Evolutionary conservation across 2,329 filamentous ascomycete genomes (phyloP), one percentile per base, ranked within the genome.

Genomic region (Drechslerella coelobrocha): DNA sequence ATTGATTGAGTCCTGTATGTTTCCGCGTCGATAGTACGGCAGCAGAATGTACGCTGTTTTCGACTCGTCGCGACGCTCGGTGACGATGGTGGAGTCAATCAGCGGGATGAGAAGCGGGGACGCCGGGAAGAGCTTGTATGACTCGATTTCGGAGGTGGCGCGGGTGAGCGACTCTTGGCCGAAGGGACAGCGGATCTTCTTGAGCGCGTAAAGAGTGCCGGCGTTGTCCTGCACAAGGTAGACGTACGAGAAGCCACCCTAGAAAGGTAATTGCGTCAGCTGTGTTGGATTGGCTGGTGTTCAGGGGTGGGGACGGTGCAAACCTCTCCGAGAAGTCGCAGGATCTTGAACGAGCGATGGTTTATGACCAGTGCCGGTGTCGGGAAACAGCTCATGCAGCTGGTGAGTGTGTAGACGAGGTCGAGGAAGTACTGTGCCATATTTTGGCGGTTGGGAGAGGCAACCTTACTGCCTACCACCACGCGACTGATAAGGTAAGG

Each of bases 171-270:
- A 96, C 83, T 99, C 94, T 79, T 94, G 89, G 74, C 94, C 94
- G 77, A 99, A 97, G 2, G 94, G 93, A 83, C 94, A 99, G 78
- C 93, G 89, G 79, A 99, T 99, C 84, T 99, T 99, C 81, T 99
- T 99, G 72, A 97, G 87, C 17, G 94, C 94, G 79, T 96, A 93
- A 50, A 96, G 85, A 76, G 93, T 87, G 68, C 90, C 89, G 60
- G 86, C 83, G 51, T 89, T 93, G 79, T 97, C 92, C 83, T 97
- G 90, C 69, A 99, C 94, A 68, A 99, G 90, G 81, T 99, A 99
- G 76, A 99, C 94, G 80, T 97, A 99, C 74, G 92, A 96, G 83
- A 99, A 99, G 77, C 94, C 94, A 78, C 94, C 94, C 89, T 93
- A 23, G 9, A 12, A 19, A 37, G 63, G 43, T 14, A 29, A 23